Percentiles rank a stretch among this genome's conserved stretches.
Conservation (phyloP, 2,329 filamentous ascomycete species). For the Apiospora kogelbergensis region DNA sequence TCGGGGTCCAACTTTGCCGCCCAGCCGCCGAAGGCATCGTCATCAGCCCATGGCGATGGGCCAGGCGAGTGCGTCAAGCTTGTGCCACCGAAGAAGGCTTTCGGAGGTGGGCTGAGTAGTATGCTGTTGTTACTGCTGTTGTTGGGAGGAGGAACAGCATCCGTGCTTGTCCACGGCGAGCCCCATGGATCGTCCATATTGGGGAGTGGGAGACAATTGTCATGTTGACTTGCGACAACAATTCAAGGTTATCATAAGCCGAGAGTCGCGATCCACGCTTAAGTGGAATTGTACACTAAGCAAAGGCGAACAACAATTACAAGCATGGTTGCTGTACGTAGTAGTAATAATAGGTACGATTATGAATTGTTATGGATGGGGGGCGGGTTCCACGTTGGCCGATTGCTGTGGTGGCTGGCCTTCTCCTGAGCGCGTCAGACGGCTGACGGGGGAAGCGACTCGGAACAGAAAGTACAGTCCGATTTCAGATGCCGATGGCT, state of each 20-base stretch:
- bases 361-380: neutral
- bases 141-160: conserved; percentile 33
- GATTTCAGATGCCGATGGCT: neutral
- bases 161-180: conserved; percentile 55
- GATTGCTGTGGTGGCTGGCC: neutral
- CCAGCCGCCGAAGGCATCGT: conserved; percentile 41
- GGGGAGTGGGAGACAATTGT: conserved; percentile 20
- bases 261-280: neutral
- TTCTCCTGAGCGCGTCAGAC: neutral
- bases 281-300: neutral
- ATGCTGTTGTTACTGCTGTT: conserved; percentile 29
- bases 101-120: conserved; percentile 42
- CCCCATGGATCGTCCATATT: conserved; percentile 65
- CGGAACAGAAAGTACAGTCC: conserved; percentile 1
- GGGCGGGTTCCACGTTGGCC: neutral
- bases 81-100: conserved; percentile 34
- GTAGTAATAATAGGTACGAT: neutral
- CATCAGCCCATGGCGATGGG: conserved; percentile 43
- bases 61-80: conserved; percentile 27
- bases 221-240: conserved; percentile 26
- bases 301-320: neutral
- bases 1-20: conserved; percentile 28
- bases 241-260: neutral
- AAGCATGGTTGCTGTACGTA: neutral
- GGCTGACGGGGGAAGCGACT: neutral